Base-by-base conservation (phyloP, 2,329 filamentous ascomycete genomes). In the Penicillium sp. region DNA sequence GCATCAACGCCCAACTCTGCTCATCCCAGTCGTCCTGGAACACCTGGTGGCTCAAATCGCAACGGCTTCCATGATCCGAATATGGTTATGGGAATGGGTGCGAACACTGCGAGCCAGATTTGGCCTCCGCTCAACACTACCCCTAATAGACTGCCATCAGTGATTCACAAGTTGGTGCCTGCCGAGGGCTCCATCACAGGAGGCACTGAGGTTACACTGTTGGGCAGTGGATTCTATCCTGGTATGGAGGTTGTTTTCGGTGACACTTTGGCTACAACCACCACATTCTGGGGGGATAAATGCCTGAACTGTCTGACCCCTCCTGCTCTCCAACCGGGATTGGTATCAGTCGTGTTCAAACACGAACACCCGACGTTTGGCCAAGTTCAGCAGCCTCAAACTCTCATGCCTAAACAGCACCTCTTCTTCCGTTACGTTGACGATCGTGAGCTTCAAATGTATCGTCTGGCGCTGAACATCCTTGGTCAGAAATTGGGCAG, bases 211-310 rank as follows among this genome's bases (percentile, higher is more conserved):
- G 89, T 95, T 3, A 92, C 88, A 0, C 81, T 93, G 48, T 76
- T 95, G 8, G 90, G 91, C 14, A 87, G 84, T 56, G 83, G 85
- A 12, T 95, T 95, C 66, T 85, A 83, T 56, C 85, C 87, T 69
- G 83, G 83, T 1, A 78, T 95, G 54, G 87, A 91, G 54, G 88
- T 95, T 46, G 87, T 90, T 70, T 96, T 96, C 67, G 91, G 91
- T 16, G 82, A 86, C 53, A 77, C 75, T 13, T 73, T 80, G 39
- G 82, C 83, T 14, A 82, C 86, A 0, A 88, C 86, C 0, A 91
- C 88, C 1, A 89, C 87, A 0, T 93, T 81, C 65, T 92, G 87
- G 87, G 86, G 87, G 37, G 81, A 88, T 54, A 84, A 84, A 50
- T 87, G 87, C n/a, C 74, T 95, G 16, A 86, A 91, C 45, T 92